Evolutionary conservation across 495 filamentous ascomycete species (phyloP).

Genomic region (Viridothelium virens): DNA sequence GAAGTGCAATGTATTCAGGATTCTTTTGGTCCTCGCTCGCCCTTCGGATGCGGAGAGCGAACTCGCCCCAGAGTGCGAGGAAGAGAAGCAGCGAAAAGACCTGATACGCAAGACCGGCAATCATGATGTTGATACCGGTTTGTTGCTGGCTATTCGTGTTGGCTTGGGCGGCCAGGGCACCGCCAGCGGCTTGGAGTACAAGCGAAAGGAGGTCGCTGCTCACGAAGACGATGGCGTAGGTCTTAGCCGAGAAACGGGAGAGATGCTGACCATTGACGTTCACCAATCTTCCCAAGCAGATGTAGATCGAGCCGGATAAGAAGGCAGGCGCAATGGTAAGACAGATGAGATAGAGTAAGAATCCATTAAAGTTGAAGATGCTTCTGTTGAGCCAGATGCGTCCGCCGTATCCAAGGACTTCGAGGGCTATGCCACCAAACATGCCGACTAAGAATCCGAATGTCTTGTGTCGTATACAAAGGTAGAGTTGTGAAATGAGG

Average conservation of each 20-base stretch:
- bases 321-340: conserved; percentile 62
- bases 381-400: conserved; percentile 34
- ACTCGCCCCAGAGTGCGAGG: conserved; percentile 45
- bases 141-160: conserved; percentile 35
- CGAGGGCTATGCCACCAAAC: conserved; percentile 33
- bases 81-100: conserved; percentile 48
- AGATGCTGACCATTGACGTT: conserved; percentile 51
- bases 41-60: conserved; percentile 38
- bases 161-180: conserved; percentile 48
- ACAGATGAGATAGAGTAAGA: conserved; percentile 46
- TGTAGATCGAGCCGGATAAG: conserved; percentile 56
- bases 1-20: conserved; percentile 13
- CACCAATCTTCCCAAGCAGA: conserved; percentile 55
- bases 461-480: conserved; percentile 37
- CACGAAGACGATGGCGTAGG: conserved; percentile 51
- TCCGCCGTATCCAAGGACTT: conserved; percentile 41
- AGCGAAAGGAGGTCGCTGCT: conserved; percentile 56
- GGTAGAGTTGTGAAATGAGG: conserved; percentile 30
- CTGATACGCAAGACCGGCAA: conserved; percentile 55
- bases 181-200: conserved; percentile 55
- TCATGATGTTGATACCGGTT: conserved; percentile 56
- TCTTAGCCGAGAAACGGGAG: conserved; percentile 52
- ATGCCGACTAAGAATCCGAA: conserved; percentile 39
- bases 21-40: conserved; percentile 13
- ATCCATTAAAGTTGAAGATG: conserved; percentile 34